Percentiles rank a stretch among this genome's conserved stretches.
Conservation (phyloP, 2,329 filamentous ascomycete genomes). For the Plenodomus tracheiphilus region DNA sequence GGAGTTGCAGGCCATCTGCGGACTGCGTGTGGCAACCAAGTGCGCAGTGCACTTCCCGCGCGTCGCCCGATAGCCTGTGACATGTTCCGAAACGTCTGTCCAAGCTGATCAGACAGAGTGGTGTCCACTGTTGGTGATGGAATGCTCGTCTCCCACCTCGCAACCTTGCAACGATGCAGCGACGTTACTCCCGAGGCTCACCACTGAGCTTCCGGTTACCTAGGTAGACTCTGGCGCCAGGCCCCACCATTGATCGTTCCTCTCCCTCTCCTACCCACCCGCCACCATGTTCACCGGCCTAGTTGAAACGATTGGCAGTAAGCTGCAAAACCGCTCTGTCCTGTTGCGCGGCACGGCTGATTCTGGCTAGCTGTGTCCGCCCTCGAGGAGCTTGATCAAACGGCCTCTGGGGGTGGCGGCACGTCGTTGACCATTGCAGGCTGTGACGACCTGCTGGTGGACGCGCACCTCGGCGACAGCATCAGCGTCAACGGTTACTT, state of each 20-base stretch:
- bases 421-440: conserved; percentile 87
- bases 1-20: conserved; percentile 12
- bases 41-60: conserved; percentile 16
- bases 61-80: conserved; percentile 13
- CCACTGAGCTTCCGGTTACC: too few species aligned
- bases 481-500: conserved; percentile 82
- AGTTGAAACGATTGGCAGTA: conserved; percentile 75
- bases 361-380: conserved; percentile 72
- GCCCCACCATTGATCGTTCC: conserved; percentile 23
- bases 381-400: conserved; percentile 77
- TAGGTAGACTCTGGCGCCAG: too few species aligned
- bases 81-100: conserved; percentile 8
- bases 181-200: too few species aligned
- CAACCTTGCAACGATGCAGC: too few species aligned
- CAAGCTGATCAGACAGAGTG: not conserved
- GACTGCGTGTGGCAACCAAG: conserved; percentile 2
- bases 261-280: conserved; percentile 2
- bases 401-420: conserved; percentile 71
- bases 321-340: conserved; percentile 34
- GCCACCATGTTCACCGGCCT: conserved; percentile 83
- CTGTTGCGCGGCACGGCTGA: conserved; percentile 28
- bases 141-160: too few species aligned
- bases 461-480: conserved; percentile 86
- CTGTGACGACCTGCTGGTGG: conserved; percentile 73
- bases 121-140: conserved; percentile 9